phyloP scores from a whole-genome alignment of 148 eudicot species.

The Vaccinium myrtillus region DNA sequence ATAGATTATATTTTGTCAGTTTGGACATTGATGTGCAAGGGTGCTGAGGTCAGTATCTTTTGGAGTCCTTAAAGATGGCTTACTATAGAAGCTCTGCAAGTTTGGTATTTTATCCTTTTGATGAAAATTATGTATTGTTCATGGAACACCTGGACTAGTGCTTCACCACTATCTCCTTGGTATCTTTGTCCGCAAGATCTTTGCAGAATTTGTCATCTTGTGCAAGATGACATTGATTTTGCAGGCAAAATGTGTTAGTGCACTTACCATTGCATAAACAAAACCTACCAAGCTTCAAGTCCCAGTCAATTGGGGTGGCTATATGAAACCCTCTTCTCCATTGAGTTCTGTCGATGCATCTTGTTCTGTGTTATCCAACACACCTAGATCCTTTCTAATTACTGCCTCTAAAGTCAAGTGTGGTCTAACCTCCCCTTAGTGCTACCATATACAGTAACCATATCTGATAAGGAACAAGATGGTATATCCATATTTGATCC shows the following conservation, averaged over 20 bases:
- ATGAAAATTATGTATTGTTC: not conserved
- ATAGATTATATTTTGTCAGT: no score
- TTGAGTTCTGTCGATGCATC: no score
- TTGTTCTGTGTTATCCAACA: no score
- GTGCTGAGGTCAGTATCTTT: not conserved
- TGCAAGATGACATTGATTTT: not conserved
- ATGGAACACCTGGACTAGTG: not conserved
- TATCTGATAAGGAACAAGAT: no score
- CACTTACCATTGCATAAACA: not conserved
- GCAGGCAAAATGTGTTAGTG: not conserved
- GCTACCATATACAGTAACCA: no score
- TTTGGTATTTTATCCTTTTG: not conserved
- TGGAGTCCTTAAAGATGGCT: slow-evolving; percentile 5
- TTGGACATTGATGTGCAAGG: not conserved
- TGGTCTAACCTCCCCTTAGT: no score
- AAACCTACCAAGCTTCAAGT: no score
- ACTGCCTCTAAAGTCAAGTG: no score
- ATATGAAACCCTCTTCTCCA: no score
- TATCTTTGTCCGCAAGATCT: not conserved
- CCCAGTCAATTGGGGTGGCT: no score
- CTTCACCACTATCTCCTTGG: not conserved
- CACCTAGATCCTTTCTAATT: no score
- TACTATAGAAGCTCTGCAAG: not conserved
- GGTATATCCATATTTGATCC: no score
- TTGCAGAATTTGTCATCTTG: not conserved